phyloP scores from a whole-genome alignment of 1,284 basidiomycete genomes.

The Hymenochaete sp. region DNA sequence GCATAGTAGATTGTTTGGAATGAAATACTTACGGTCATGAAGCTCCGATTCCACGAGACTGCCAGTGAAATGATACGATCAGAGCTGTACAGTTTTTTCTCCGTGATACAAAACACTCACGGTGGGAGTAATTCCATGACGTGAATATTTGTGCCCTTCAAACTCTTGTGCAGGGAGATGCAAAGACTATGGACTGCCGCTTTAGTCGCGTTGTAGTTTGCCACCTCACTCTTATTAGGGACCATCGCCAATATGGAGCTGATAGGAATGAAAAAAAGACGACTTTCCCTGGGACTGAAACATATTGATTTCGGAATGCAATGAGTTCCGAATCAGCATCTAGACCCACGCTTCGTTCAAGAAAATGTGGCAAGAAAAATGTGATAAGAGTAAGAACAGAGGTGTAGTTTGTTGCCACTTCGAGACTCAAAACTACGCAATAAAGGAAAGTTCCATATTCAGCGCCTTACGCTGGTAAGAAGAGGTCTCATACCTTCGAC shows the following conservation, averaged over 20 bases:
- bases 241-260: constrained; percentile 44
- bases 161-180: constrained; percentile 39
- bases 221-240: constrained; percentile 31
- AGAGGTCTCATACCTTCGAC: constrained; percentile 32
- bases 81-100: not conserved
- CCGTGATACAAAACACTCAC: constrained; percentile 33
- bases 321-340: not conserved
- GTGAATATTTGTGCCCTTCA: constrained; percentile 42
- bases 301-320: constrained; percentile 1
- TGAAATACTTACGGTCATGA: constrained; percentile 49
- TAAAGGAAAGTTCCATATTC: not conserved
- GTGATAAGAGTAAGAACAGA: constrained; percentile 43
- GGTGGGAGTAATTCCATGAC: constrained; percentile 56
- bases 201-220: constrained; percentile 53
- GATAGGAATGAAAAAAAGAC: constrained; percentile 43
- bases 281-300: constrained; percentile 33
- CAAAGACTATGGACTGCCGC: constrained; percentile 52
- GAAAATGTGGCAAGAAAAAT: constrained; percentile 48
- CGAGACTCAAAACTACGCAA: constrained; percentile 30
- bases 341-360: constrained; percentile 38
- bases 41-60: constrained; percentile 58
- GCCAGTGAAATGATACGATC: constrained; percentile 1
- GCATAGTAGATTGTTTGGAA: constrained; percentile 1
- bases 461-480: not conserved
- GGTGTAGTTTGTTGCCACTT: constrained; percentile 50